Evolutionary conservation across 768 basidiomycete species (phyloP), one percentile per base, ranked within the genome.

Genomic region (Mycena venus): DNA sequence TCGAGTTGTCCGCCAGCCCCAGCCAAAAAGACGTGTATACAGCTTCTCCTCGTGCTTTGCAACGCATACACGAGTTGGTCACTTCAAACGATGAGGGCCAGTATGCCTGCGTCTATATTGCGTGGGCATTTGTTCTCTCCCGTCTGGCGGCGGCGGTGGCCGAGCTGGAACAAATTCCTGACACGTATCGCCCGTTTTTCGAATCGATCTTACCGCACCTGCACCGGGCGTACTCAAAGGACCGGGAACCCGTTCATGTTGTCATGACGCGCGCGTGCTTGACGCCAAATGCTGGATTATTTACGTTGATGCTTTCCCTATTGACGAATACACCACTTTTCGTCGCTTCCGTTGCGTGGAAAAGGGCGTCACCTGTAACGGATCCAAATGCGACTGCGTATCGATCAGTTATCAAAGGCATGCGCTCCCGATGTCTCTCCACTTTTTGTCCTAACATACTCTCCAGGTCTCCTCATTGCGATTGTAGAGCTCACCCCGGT

Each of bases 391-490:
- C 93, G 0, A 89, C 94, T 29, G 93, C 93, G 0, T 95, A 91
- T 79, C 91, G 96, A 38, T 94, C 95, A 8, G 92, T 96, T 17
- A 77, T 96, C 65, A 98, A 97, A 90, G 95, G 96, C 95, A 53
- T 38, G 86, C 80, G 4, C 51, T 19, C 23, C 23, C 15, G 14
- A 42, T 68, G 17, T 12, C 56, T 2, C n/a, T 51, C 53, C 5
- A 47, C 2, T 34, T 17, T 55, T 1, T 7, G 17, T 25, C 61
- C 70, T 40, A 56, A 78, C 34, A 14, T 15, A 14, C 31, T 72
- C 31, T 40, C n/a, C 71, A 97, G 96, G 95, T 47, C 90, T 97
- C 23, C 64, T 97, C 25, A 92, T 95, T 64, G 89, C 92, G 3
- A 83, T 96, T 5, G 89, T 93, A 21, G 95, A 96, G 74, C 86